Base-by-base conservation (phyloP, 495 filamentous ascomycete genomes). In the Cudoniella acicularis region DNA sequence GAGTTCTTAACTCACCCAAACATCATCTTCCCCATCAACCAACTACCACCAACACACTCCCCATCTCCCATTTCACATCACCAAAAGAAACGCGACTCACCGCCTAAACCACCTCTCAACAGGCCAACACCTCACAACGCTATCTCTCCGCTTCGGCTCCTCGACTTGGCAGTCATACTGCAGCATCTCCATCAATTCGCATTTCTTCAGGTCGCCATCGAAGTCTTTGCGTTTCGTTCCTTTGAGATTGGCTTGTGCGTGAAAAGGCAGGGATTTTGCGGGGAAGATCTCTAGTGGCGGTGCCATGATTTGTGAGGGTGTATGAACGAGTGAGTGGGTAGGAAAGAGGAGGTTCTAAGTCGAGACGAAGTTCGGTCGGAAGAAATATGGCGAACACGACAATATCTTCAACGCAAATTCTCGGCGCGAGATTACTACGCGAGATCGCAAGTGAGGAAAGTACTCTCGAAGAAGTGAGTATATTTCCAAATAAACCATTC, bases 101-200 rank as follows among this genome's bases (percentile, higher is more conserved):
- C 79, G 77, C 70, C 92, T 80, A 75, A 95, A 96, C 64, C 89
- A 78, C 67, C 90, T 79, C 68, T 90, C 81, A 13, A 95, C 73
- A 10, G 89, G 87, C 74, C 82, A 79, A 69, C 92, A 96, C 48
- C 80, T 73, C 17, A 91, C 80, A 23, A 77, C 72, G 16, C 83
- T 82, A 22, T 83, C 69, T 47, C 60, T 65, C 40, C 77, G 64
- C 20, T 78, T 77, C 41, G 84, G 75, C 1, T 77, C 77, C 55
- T 80, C 74, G 54, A 89, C 75, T 62, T 85, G 75, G 70, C 92
- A 96, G 2, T 84, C 82, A 72, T 94, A 96, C 73, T 96, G 92
- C 60, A 90, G 70, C 77, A 96, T 77, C 71, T 89, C 85, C 54
- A 88, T 69, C 26, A 95, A 76, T 67, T 87, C 79, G 73, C 91